Evolutionary conservation across 2,329 filamentous ascomycete genomes (phyloP).

Genomic region (Botrytis byssoidea): DNA sequence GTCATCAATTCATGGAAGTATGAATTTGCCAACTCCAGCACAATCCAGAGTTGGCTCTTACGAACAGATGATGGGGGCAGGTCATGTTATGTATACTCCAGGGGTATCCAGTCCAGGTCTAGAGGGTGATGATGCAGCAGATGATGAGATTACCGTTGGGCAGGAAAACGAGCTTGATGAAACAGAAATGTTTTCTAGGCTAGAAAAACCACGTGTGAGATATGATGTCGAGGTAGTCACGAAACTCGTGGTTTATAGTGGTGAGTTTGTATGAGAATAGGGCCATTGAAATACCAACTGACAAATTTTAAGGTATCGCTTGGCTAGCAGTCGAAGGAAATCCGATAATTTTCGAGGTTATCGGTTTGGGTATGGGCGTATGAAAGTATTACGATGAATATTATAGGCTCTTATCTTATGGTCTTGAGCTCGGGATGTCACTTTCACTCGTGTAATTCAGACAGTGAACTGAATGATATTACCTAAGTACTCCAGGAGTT

Average conservation of each 20-base stretch:
- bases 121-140: constrained; percentile 42
- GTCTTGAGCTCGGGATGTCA: background rate
- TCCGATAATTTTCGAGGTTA: constrained; percentile 45
- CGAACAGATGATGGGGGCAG: constrained; percentile 72
- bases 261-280: constrained; percentile 50
- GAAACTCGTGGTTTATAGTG: constrained; percentile 90
- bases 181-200: constrained; percentile 76
- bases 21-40: constrained; percentile 48
- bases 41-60: constrained; percentile 57
- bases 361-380: constrained; percentile 42
- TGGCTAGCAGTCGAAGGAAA: constrained; percentile 63
- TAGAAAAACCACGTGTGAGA: constrained; percentile 83
- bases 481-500: constrained; percentile 1
- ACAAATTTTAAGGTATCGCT: constrained; percentile 63
- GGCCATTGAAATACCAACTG: background rate
- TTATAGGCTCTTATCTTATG: background rate
- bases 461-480: background rate
- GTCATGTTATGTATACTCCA: constrained; percentile 45
- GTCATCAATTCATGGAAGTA: constrained; percentile 40
- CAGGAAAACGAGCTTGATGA: constrained; percentile 57
- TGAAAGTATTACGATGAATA: background rate
- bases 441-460: background rate
- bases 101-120: constrained; percentile 36
- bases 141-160: constrained; percentile 41
- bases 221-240: constrained; percentile 99